Conservation (phyloP, 2,329 filamentous ascomycete species). For the Aspergillus spinulosporus region DNA sequence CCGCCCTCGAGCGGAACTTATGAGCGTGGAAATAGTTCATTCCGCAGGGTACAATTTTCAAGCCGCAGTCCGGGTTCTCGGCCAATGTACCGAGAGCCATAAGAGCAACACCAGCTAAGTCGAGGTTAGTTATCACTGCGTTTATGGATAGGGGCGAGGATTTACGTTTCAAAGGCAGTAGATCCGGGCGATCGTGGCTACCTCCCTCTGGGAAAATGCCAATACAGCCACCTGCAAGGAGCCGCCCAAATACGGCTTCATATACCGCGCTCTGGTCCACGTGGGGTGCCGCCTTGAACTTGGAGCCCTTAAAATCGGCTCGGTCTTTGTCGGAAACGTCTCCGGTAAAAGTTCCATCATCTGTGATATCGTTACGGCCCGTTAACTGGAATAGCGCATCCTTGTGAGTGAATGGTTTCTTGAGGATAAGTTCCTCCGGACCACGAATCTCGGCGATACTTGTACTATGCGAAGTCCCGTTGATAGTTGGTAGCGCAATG, state of each 20-base stretch:
- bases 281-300: slow-evolving; percentile 86
- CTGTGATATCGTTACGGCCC: slow-evolving; percentile 70
- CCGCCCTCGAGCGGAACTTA: slow-evolving; percentile 94
- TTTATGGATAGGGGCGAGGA: not conserved
- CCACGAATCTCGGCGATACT: slow-evolving; percentile 81
- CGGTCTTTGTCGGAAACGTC: slow-evolving; percentile 55
- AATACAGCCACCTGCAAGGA: slow-evolving; percentile 81
- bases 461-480: slow-evolving; percentile 75
- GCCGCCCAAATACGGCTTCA: slow-evolving; percentile 82
- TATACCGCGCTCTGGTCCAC: slow-evolving; percentile 94
- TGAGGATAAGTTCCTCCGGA: slow-evolving; percentile 77
- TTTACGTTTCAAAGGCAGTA: slow-evolving; percentile 78
- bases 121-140: slow-evolving; percentile 14
- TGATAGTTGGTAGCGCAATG: slow-evolving; percentile 80
- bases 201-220: slow-evolving; percentile 97
- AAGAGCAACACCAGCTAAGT: slow-evolving; percentile 82
- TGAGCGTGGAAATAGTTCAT: slow-evolving; percentile 99
- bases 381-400: slow-evolving; percentile 79
- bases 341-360: slow-evolving; percentile 62
- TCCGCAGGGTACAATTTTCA: slow-evolving; percentile 93
- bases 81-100: slow-evolving; percentile 93
- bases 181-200: slow-evolving; percentile 88
- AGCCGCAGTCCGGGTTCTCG: slow-evolving; percentile 77
- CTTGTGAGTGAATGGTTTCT: slow-evolving; percentile 80
- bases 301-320: slow-evolving; percentile 69